Evolutionary conservation across 2,329 filamentous ascomycete species (phyloP).

Genomic region (Trichoderma oligosporum): DNA sequence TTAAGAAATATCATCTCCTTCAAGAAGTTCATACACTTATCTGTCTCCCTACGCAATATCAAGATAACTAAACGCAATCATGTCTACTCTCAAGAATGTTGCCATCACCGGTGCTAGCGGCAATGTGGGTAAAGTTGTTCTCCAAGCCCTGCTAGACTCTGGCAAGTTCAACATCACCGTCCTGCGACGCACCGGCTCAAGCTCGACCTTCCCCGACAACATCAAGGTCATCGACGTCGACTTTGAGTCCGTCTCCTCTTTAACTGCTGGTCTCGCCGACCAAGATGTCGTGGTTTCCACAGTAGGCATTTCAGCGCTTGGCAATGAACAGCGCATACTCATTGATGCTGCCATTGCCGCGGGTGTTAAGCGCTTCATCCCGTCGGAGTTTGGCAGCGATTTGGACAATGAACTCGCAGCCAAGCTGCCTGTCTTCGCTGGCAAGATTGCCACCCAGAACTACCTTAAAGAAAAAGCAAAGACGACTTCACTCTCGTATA

Average conservation of each 20-base stretch:
- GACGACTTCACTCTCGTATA: conserved; percentile 50
- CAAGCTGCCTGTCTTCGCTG: conserved; percentile 48
- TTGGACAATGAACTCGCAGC: conserved; percentile 31
- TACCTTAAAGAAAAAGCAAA: conserved; percentile 40
- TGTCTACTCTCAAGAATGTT: conserved; percentile 38
- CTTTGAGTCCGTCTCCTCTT: conserved; percentile 42
- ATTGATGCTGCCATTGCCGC: conserved; percentile 57
- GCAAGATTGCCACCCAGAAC: conserved; percentile 45
- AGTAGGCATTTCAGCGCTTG: conserved; percentile 37
- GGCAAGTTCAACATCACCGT: conserved; percentile 36
- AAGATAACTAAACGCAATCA: conserved; percentile 18
- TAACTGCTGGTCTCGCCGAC: conserved; percentile 49
- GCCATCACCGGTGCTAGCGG: conserved; percentile 38
- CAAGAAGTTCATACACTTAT: background rate
- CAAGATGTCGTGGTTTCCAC: conserved; percentile 53
- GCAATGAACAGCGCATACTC: conserved; percentile 36
- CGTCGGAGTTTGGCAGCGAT: conserved; percentile 52
- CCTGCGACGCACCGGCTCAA: conserved; percentile 40
- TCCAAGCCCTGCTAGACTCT: conserved; percentile 31
- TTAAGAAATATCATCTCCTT: too few species aligned
- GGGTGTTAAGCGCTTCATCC: conserved; percentile 59
- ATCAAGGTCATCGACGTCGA: conserved; percentile 36
- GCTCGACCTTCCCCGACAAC: conserved; percentile 30
- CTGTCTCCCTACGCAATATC: too few species aligned
- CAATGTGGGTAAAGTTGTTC: conserved; percentile 32